Base-by-base conservation (phyloP, 2,329 filamentous ascomycete genomes). In the Aspergillus pseudotamarii region DNA sequence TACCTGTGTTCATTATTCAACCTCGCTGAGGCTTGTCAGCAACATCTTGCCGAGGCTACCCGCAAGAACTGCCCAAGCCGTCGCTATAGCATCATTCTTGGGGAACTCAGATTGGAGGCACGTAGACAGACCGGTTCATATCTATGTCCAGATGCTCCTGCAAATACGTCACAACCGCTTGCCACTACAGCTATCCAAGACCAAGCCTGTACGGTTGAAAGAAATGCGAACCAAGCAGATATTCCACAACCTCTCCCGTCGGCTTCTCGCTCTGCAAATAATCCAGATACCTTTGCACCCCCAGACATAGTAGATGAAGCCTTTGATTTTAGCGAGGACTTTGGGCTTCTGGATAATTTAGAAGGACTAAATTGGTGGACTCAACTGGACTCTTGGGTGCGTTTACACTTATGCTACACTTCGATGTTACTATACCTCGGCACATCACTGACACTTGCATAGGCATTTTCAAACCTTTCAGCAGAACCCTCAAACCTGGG, bases 71-170 rank as follows among this genome's bases (percentile, higher is more conserved):
- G 80, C 2, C 81, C 81, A 0, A 82, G 80, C 55, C 77, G 80
- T 8, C 76, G 80, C 45, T 83, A 84, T 51, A 80, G 79, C 34
- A 83, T 83, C 56, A 83, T 83, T 50, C 66, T 84, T 11, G 80
- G 82, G 54, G 81, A 83, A 60, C 65, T 83, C 26, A 72, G 81
- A 48, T 69, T 75, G 9, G 81, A 83, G 60, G 81, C 78, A 2
- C 76, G 77, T 65, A 68, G 72, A 11, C 75, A 77, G 57, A 71
- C 76, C 36, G 71, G 71, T 3, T 63, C 72, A 3, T 54, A 50
- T 30, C 53, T 67, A 23, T 45, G 32, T n/a, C 46, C 53, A 2
- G 60, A 59, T 11, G 32, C 53, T 6, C 23, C 56, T n/a, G 55
- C 32, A 30, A 54, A 56, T 12, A 23, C 46, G 9, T 51, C 59